phyloP scores from a whole-genome alignment of 139 green algal species.

The Volvox africanus region DNA sequence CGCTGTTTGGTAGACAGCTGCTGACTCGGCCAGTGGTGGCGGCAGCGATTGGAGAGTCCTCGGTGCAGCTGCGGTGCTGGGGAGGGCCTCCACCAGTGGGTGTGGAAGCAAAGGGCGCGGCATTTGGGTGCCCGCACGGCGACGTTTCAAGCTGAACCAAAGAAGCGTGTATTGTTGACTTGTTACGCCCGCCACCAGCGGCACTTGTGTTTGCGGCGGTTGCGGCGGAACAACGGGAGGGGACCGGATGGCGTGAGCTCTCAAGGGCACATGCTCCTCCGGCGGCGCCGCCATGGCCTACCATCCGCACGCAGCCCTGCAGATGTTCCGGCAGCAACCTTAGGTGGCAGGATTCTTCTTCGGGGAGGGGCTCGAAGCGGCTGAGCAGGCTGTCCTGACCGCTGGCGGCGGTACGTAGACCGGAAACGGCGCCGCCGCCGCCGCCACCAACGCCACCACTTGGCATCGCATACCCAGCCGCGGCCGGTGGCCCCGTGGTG shows the following conservation, averaged over 20 bases:
- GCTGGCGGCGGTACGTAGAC: neutral
- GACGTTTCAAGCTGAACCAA: too few relatives aligned
- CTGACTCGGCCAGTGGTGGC: neutral
- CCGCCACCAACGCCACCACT: neutral
- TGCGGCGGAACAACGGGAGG: neutral
- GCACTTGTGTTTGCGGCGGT: neutral
- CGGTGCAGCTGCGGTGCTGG: too few relatives aligned
- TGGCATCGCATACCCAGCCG: too few relatives aligned
- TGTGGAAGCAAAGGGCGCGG: too few relatives aligned
- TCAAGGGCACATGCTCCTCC: neutral
- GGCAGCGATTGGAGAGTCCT: too few relatives aligned
- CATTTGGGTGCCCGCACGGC: too few relatives aligned
- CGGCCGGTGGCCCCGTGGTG: too few relatives aligned
- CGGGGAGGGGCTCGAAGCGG: constrained; percentile 30
- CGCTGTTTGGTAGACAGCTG: neutral
- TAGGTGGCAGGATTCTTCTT: constrained; percentile 27
- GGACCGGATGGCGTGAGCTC: neutral
- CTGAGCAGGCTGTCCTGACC: neutral
- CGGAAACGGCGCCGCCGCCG: neutral
- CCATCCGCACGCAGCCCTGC: neutral
- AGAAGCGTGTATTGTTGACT: neutral
- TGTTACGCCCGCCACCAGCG: neutral
- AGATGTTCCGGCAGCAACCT: neutral
- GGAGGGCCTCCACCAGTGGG: too few relatives aligned
- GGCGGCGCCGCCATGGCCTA: neutral